A percentile compares a stretch with the other conserved stretches of the same genome.
Evolutionary conservation across 2,329 filamentous ascomycete species (phyloP).

Genomic region (Xylaria sp.): DNA sequence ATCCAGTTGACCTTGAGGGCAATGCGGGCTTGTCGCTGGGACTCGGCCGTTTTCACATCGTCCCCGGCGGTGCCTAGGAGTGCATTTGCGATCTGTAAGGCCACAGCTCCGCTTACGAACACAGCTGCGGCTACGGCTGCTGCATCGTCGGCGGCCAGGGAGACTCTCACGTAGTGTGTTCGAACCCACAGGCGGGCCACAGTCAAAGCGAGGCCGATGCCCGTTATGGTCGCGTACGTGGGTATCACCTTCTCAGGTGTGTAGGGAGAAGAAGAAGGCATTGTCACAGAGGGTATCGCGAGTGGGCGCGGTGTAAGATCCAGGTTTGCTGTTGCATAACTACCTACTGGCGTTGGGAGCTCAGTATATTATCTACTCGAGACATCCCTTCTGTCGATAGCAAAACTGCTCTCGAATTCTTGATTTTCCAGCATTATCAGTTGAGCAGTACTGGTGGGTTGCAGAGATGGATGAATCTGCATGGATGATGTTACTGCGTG

Average conservation of each 20-base stretch:
- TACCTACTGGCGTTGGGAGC: neutral
- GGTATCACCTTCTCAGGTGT: constrained; percentile 29
- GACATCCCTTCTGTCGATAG: neutral
- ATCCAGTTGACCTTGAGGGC: constrained; percentile 31
- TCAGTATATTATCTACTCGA: neutral
- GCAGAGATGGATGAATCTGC: neutral
- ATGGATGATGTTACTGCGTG: neutral
- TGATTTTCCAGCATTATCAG: neutral
- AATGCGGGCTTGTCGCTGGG: constrained; percentile 18
- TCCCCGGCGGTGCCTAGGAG: constrained; percentile 29
- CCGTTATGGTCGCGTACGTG: constrained; percentile 20
- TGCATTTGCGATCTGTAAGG: constrained; percentile 24
- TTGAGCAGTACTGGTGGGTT: neutral
- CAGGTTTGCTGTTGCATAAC: neutral
- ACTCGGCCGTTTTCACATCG: constrained; percentile 17
- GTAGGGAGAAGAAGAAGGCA: constrained; percentile 10
- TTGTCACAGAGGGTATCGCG: neutral
- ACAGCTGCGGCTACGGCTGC: constrained; percentile 17
- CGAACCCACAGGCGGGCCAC: constrained; percentile 29
- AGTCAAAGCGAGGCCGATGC: constrained; percentile 23
- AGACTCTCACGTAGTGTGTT: constrained; percentile 16
- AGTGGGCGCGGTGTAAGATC: neutral
- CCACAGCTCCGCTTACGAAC: constrained; percentile 22
- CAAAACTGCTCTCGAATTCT: neutral
- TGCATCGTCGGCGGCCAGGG: constrained; percentile 22